Conservation (phyloP, 2,329 filamentous ascomycete species). For the Basipetospora sp. region DNA sequence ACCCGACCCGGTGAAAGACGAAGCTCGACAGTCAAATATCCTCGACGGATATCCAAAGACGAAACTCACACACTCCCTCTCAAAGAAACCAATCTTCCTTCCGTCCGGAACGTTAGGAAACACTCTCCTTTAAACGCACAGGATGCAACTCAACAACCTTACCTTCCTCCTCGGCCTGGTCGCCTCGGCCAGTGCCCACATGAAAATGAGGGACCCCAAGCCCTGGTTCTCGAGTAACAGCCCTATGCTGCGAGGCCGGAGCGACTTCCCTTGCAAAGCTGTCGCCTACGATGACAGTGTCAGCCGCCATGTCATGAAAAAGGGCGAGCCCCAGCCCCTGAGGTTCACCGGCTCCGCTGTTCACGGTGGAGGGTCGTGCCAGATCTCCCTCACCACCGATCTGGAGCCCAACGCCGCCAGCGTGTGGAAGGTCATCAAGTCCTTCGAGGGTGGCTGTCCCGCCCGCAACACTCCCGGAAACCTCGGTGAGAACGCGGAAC, state of each 20-base stretch:
- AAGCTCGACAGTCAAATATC: no score
- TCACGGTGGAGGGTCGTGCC: slow-evolving; percentile 87
- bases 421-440: slow-evolving; percentile 80
- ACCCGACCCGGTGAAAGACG: no score
- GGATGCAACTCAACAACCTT: slow-evolving; percentile 36
- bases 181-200: slow-evolving; percentile 54
- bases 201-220: slow-evolving; percentile 53
- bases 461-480: slow-evolving; percentile 43
- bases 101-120: slow-evolving; percentile 28
- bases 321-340: slow-evolving; percentile 32
- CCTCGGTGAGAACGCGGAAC: slow-evolving; percentile 30
- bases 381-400: slow-evolving; percentile 74
- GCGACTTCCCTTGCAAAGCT: slow-evolving; percentile 73
- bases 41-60: no score
- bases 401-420: slow-evolving; percentile 47
- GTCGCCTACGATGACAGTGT: slow-evolving; percentile 27
- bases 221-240: slow-evolving; percentile 48
- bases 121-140: slow-evolving; percentile 24
- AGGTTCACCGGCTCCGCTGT: slow-evolving; percentile 56
- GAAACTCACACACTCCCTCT: slow-evolving; percentile 2
- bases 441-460: slow-evolving; percentile 74
- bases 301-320: slow-evolving; percentile 41
- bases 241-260: slow-evolving; percentile 47
- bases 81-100: neutral
- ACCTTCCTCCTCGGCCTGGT: slow-evolving; percentile 38